phyloP scores from a whole-genome alignment of 2,329 filamentous ascomycete species.

The Trichoderma harzianum region DNA sequence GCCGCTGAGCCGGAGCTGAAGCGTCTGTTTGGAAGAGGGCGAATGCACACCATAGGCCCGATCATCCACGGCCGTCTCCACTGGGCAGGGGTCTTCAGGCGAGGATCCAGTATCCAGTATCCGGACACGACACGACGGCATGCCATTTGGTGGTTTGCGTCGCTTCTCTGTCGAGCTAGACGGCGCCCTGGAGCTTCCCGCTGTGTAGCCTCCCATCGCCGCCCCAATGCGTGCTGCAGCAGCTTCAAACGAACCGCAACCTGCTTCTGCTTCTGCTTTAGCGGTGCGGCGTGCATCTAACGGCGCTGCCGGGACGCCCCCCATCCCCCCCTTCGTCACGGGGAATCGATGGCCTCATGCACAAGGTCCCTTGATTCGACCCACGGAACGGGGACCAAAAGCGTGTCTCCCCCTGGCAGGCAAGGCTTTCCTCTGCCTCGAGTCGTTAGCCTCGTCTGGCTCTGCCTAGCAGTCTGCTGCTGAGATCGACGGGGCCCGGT shows the following conservation, averaged over 20 bases:
- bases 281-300: neutral
- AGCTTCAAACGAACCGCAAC: neutral
- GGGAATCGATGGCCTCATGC: slow-evolving; percentile 1
- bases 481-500: slow-evolving; percentile 19
- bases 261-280: neutral
- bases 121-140: neutral
- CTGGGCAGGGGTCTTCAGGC: slow-evolving; percentile 3
- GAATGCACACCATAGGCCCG: slow-evolving; percentile 19
- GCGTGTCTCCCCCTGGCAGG: neutral
- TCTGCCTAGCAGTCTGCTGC: slow-evolving; percentile 10
- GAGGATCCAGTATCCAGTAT: neutral
- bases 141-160: neutral
- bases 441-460: slow-evolving; percentile 17
- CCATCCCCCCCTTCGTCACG: neutral
- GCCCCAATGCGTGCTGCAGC: neutral
- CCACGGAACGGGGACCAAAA: slow-evolving; percentile 16
- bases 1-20: slow-evolving; percentile 18
- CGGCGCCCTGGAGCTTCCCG: neutral
- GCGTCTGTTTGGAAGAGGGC: slow-evolving; percentile 1
- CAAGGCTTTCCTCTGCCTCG: slow-evolving; percentile 17
- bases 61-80: neutral
- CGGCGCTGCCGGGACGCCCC: slow-evolving; percentile 6
- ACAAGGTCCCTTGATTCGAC: slow-evolving; percentile 11
- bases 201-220: neutral
- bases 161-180: neutral